phyloP scores from a whole-genome alignment of 345 rosid genomes.

The Orychophragmus violaceus region DNA sequence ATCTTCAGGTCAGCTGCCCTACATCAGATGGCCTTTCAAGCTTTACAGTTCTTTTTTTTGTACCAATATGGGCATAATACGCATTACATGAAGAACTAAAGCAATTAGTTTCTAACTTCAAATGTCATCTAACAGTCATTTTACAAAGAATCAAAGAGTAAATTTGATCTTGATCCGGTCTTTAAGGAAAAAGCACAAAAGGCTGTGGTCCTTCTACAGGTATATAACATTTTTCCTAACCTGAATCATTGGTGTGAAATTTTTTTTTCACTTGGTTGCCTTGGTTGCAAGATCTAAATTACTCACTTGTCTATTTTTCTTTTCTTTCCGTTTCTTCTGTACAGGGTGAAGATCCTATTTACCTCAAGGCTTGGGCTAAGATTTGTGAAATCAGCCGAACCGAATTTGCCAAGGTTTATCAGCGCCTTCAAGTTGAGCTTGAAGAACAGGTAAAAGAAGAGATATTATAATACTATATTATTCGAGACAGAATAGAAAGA shows the following conservation, averaged over 20 bases:
- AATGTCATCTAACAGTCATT: conserved; percentile 45
- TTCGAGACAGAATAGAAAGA: not conserved
- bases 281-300: conserved; percentile 1
- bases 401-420: conserved; percentile 74
- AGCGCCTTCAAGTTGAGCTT: conserved; percentile 63
- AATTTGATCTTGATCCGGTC: conserved; percentile 59
- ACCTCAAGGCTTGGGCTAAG: conserved; percentile 74
- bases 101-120: conserved; percentile 23
- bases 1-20: conserved; percentile 65
- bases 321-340: not conserved
- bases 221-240: conserved; percentile 12
- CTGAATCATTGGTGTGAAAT: not conserved
- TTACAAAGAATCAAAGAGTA: conserved; percentile 71
- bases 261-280: not conserved
- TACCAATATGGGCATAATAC: not conserved
- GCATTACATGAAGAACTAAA: conserved; percentile 3
- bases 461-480: not conserved
- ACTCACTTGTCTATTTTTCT: not conserved
- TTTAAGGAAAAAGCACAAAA: conserved; percentile 88
- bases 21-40: conserved; percentile 10
- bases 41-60: not conserved
- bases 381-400: conserved; percentile 70
- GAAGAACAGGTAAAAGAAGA: conserved; percentile 47
- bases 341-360: conserved; percentile 77
- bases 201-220: conserved; percentile 97